These are phyloP conservation scores for Dactylorhiza incarnata DNA, from an alignment of 106 monocot species.

Conservation along the genomic window DNA sequence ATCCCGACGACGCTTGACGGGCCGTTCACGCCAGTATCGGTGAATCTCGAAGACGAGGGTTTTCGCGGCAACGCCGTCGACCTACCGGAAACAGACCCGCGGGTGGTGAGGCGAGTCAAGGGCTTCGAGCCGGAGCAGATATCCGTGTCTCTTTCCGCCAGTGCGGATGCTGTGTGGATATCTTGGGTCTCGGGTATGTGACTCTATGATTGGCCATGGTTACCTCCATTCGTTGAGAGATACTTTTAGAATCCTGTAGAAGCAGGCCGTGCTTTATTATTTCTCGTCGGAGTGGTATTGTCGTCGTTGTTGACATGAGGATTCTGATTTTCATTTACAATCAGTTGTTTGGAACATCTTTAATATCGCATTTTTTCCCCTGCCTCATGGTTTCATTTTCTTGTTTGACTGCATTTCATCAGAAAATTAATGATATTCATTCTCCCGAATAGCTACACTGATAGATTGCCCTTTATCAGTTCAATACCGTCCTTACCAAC, in stretches of 20 bases:
- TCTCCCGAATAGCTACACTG: too few relatives aligned
- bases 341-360: neutral
- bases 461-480: too few relatives aligned
- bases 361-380: too few relatives aligned
- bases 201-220: neutral
- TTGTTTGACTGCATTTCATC: neutral
- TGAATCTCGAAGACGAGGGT: conserved; percentile 28
- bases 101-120: conserved; percentile 39
- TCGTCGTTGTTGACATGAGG: neutral
- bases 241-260: neutral
- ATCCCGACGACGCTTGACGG: conserved; percentile 67
- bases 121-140: conserved; percentile 89
- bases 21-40: conserved; percentile 69
- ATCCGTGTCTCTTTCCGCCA: conserved; percentile 54
- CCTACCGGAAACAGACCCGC: conserved; percentile 54
- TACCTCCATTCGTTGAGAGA: neutral
- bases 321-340: neutral
- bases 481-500: too few relatives aligned
- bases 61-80: conserved; percentile 66
- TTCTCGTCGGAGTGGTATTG: neutral
- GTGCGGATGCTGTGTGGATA: conserved; percentile 62
- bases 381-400: neutral
- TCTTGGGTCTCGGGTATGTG: conserved; percentile 64
- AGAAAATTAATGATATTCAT: neutral
- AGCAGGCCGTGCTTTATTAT: neutral